phyloP scores from a whole-genome alignment of 306 rosid species.

The Echinosophora koreensis region DNA sequence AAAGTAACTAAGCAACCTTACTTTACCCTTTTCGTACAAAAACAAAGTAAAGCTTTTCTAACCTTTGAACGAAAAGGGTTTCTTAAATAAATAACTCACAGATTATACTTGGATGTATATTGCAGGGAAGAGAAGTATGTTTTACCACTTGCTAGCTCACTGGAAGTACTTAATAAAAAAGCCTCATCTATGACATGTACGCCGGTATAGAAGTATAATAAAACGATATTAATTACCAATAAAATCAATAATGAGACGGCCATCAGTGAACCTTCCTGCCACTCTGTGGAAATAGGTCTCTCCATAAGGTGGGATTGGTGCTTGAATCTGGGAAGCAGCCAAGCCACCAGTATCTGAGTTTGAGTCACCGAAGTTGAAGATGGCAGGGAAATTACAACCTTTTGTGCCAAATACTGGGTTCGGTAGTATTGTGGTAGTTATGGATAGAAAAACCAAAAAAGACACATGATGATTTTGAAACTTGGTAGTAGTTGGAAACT shows the following conservation, averaged over 20 bases:
- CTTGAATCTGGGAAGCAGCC: slow-evolving; percentile 16
- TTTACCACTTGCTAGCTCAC: not conserved
- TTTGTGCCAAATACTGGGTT: slow-evolving; percentile 29
- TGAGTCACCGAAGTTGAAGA: slow-evolving; percentile 65
- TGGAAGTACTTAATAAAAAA: not conserved
- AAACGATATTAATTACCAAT: slow-evolving; percentile 29
- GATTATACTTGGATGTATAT: not conserved
- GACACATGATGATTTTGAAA: not conserved
- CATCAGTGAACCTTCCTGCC: slow-evolving; percentile 51
- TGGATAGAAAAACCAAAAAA: slow-evolving; percentile 16
- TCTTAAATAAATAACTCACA: not conserved
- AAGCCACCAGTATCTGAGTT: slow-evolving; percentile 64
- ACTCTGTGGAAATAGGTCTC: slow-evolving; percentile 50
- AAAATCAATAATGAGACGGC: slow-evolving; percentile 54
- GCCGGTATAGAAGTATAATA: not conserved
- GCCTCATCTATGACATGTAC: not conserved
- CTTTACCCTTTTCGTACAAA: too few species aligned
- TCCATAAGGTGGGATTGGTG: slow-evolving; percentile 54
- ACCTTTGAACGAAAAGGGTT: not conserved
- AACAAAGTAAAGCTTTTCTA: not conserved
- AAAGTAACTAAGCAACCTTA: not conserved
- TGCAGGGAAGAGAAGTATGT: not conserved
- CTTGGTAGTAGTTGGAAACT: not conserved
- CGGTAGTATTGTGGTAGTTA: not conserved
- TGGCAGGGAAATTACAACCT: slow-evolving; percentile 56